phyloP scores from a whole-genome alignment of 1,284 basidiomycete genomes.

The Cystobasidium slooffiae region DNA sequence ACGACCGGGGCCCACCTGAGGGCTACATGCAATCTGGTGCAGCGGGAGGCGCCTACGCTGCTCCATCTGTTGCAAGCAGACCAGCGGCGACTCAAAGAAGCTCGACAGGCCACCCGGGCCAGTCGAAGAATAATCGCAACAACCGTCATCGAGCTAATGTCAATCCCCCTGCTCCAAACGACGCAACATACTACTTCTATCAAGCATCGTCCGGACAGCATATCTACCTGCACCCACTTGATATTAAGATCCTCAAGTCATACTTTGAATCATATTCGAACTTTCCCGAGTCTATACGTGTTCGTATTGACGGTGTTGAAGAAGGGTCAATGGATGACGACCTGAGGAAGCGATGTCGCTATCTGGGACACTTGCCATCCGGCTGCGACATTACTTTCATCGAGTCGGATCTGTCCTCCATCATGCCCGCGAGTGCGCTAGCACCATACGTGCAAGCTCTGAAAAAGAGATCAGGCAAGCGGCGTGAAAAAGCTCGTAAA shows the following conservation, averaged over 20 bases:
- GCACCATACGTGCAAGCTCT: conserved; percentile 79
- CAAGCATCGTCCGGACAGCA: conserved; percentile 90
- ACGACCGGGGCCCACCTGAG: neutral
- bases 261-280: conserved; percentile 80
- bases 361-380: conserved; percentile 88
- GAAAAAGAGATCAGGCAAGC: conserved; percentile 71
- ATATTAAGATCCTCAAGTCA: conserved; percentile 88
- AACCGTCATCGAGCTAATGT: conserved; percentile 71
- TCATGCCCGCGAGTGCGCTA: conserved; percentile 69
- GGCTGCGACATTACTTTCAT: conserved; percentile 93
- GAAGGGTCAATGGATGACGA: conserved; percentile 74
- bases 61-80: neutral
- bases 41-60: conserved; percentile 4
- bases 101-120: conserved; percentile 6
- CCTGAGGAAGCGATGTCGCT: conserved; percentile 90
- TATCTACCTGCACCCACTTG: conserved; percentile 91
- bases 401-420: conserved; percentile 78
- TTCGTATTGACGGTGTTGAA: conserved; percentile 76
- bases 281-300: conserved; percentile 80
- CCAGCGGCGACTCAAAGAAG: neutral
- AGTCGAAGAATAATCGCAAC: conserved; percentile 50
- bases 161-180: conserved; percentile 69
- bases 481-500: conserved; percentile 75
- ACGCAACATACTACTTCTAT: conserved; percentile 79
- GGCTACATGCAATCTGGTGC: conserved; percentile 12